Base-by-base conservation (phyloP, 1,284 basidiomycete genomes). In the Bondarzewia mesenterica region DNA sequence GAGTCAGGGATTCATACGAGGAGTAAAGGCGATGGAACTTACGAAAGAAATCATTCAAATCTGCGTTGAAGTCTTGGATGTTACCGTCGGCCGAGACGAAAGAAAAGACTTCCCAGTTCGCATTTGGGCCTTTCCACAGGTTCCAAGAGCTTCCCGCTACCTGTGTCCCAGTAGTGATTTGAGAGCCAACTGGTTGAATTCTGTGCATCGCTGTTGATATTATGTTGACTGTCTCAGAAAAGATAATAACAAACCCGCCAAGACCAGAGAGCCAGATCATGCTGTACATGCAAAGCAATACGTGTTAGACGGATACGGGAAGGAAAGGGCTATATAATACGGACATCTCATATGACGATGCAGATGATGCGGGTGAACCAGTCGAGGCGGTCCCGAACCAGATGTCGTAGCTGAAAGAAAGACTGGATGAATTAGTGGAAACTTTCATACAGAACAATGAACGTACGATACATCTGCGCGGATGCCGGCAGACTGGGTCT, bases 221-320 rank as follows among this genome's bases (percentile, higher is more conserved):
- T 20, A 10, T 6, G 15, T 14, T 20, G 16, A 20, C 16, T 7
- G 29, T 27, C 20, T 15, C 25, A 36, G 23, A 43, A 3, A 37
- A 16, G 55, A 44, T 25, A 23, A 38, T 40, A 15, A 51, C 64
- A 41, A 58, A 79, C 77, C 74, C 74, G 60, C 77, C 78, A n/a
- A 69, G 66, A 36, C 75, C 72, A 44, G 77, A 78, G 16, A 80
- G 70, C 78, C 77, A 80, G 50, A 80, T 78, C 78, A 80, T 80
- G 51, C 76, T 78, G 51, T 6, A 7, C 38, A 47, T 20, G 20
- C 16, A 27, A 25, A 8, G 18, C 21, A 10, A 50, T 6, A 26
- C 12, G 42, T 25, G 29, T n/a, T 18, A 26, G 20, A 1, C 4
- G n/a, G 38, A 15, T 8, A 12, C 16, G 8, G 12, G 12, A 18